Base-by-base conservation (phyloP, 148 eudicot genomes). In the Beta vulgaris region DNA sequence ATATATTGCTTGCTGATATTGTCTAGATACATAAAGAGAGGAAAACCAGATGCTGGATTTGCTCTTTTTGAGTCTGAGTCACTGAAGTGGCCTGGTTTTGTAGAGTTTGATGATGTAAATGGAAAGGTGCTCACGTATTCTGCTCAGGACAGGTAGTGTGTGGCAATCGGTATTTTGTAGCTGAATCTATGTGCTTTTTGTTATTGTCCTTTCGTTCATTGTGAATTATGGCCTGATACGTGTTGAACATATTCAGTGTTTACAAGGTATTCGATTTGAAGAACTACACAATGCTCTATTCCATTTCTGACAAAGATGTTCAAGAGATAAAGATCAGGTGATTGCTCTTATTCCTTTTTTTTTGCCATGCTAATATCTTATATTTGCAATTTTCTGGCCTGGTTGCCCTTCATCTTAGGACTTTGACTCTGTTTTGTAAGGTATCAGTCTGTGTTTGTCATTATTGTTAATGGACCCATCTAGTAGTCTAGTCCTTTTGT, bases 1-100 rank as follows among this genome's bases (percentile, higher is more conserved):
- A 44, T 44, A 21, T 8, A 66, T 63, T 39, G 69, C 49, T 59
- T 72, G 55, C 62, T 53, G 66, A 31, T 57, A 67, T 78, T 59
- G 7, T 70, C 26, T 79, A 94, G 98, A 81, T 94, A 94, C 80
- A 91, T 94, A 76, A 82, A 87, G 72, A 87, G 97, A 81, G 97
- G 98, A 43, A 87, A 92, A 77, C 97, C 98, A 61, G 97, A 91
- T 85, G 96, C 92, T 75, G 98, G 98, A 54, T 94, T 91, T 82
- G 86, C 97, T 49, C 93, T 95, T 54, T 95, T 95, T 80, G 98
- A 95, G 87, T 87, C 96, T 0, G 98, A 95, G 80, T 95, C 98
- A 15, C 76, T 95, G 79, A 95, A 95, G 78, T 95, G 98, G 98
- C 98, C 98, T 29, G 97, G 98, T 32, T 95, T 95, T 90, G 98